phyloP scores from a whole-genome alignment of 192 early-diverging fungal genomes.

The Kappamyces sp. region DNA sequence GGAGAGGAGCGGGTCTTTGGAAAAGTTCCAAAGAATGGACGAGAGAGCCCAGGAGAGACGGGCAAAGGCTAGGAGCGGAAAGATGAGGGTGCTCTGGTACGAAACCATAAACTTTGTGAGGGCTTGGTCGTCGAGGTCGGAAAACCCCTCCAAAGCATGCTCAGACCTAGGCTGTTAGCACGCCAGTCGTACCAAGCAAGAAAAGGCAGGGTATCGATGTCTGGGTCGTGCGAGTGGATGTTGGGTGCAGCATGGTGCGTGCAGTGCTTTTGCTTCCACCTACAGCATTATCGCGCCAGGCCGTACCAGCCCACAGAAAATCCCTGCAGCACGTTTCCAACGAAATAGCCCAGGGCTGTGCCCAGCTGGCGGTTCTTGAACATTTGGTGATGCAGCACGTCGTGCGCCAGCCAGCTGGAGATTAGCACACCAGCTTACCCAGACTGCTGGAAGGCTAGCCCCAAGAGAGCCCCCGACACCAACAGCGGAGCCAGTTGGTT shows the following conservation, averaged over 20 bases:
- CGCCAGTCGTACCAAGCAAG: constrained; percentile 55
- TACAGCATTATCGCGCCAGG: constrained; percentile 3
- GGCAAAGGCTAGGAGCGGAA: constrained; percentile 67
- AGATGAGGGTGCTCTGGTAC: constrained; percentile 50
- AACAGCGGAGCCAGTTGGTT: constrained; percentile 49
- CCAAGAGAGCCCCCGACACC: constrained; percentile 50
- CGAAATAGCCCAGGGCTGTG: constrained; percentile 57
- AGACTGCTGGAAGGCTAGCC: constrained; percentile 71
- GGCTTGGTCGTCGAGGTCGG: constrained; percentile 36
- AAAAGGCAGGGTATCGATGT: constrained; percentile 76
- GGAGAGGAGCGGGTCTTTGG: constrained; percentile 38
- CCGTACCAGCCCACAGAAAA: constrained; percentile 68
- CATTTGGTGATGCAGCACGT: constrained; percentile 76
- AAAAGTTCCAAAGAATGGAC: constrained; percentile 46
- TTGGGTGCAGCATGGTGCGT: constrained; percentile 79
- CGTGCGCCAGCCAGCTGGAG: constrained; percentile 68
- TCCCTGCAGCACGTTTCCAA: constrained; percentile 71
- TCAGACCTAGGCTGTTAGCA: constrained; percentile 27
- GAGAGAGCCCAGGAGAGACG: constrained; percentile 71
- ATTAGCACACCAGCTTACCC: constrained; percentile 34
- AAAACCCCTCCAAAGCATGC: constrained; percentile 47
- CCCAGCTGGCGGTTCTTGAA: constrained; percentile 62
- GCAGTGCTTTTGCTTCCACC: constrained; percentile 88
- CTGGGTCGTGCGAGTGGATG: constrained; percentile 72
- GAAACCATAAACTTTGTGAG: constrained; percentile 61